These are phyloP conservation scores for Nepenthes gracilis DNA, from an alignment of 148 eudicot species.

Conservation along the genomic window DNA sequence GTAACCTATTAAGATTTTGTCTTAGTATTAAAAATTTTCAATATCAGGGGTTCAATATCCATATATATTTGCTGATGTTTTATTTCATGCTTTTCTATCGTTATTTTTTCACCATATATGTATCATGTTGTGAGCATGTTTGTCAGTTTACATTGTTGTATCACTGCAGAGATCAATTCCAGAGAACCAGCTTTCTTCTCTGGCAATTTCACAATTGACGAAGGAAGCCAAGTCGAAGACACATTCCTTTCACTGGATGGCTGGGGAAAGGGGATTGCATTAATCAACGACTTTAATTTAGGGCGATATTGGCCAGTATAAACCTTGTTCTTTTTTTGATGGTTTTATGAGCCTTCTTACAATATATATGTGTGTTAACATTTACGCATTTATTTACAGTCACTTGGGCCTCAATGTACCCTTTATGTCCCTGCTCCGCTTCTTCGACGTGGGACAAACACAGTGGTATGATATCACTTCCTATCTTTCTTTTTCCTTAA, in stretches of 20 bases:
- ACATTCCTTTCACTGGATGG: conserved; percentile 66
- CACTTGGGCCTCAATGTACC: conserved; percentile 77
- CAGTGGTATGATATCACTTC: conserved; percentile 37
- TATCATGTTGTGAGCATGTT: not conserved
- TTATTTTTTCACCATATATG: not conserved
- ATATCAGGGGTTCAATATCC: no score
- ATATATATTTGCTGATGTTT: no score
- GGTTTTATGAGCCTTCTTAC: not conserved
- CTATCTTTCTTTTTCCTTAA: not conserved
- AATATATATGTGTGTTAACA: not conserved
- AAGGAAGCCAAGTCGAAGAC: conserved; percentile 41
- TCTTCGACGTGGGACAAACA: conserved; percentile 53
- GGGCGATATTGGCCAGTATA: conserved; percentile 94
- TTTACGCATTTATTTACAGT: conserved; percentile 28
- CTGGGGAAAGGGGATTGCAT: conserved; percentile 94
- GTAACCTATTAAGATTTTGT: no score
- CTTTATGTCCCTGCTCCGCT: conserved; percentile 91
- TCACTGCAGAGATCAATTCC: conserved; percentile 22
- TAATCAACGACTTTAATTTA: conserved; percentile 60
- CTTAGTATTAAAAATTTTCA: no score
- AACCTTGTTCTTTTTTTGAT: not conserved
- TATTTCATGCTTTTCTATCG: no score
- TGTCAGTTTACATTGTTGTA: not conserved
- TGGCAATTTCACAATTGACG: conserved; percentile 44
- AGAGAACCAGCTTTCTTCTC: conserved; percentile 68